phyloP scores from a whole-genome alignment of 2,329 filamentous ascomycete species.

The Colletotrichum tamarilloi region DNA sequence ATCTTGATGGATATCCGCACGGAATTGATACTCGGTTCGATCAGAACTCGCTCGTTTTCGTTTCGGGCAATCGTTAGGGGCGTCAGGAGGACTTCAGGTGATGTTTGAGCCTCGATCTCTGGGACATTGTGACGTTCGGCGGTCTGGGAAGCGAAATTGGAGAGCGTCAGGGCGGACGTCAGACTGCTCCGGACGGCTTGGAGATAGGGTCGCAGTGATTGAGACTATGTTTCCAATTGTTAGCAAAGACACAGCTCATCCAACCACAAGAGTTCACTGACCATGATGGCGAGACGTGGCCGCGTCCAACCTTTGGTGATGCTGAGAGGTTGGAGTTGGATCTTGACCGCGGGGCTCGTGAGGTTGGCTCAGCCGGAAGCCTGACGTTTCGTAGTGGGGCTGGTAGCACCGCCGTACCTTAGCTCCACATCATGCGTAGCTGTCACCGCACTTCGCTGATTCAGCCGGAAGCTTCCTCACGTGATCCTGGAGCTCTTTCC shows the following conservation, averaged over 20 bases:
- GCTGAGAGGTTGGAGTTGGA: constrained; percentile 26
- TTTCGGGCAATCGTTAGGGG: constrained; percentile 92
- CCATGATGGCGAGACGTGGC: constrained; percentile 33
- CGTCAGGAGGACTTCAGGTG: constrained; percentile 93
- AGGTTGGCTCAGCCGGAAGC: constrained; percentile 42
- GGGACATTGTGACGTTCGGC: constrained; percentile 98
- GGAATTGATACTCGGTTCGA: constrained; percentile 97
- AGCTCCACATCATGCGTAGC: constrained; percentile 24
- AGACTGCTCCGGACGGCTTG: constrained; percentile 95
- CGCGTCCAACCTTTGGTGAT: constrained; percentile 32
- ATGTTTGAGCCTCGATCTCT: constrained; percentile 92
- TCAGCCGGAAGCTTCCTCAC: constrained; percentile 10
- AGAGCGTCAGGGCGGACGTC: constrained; percentile 91
- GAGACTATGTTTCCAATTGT: constrained; percentile 69
- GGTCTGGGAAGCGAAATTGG: constrained; percentile 97
- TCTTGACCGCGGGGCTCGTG: constrained; percentile 36
- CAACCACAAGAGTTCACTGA: not conserved
- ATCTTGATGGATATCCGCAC: constrained; percentile 98
- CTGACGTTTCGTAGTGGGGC: constrained; percentile 49
- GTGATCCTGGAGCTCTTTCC: constrained; percentile 5
- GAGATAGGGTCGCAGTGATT: constrained; percentile 96
- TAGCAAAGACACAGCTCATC: constrained; percentile 32
- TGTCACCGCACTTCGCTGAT: constrained; percentile 24
- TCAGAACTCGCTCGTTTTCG: constrained; percentile 95
- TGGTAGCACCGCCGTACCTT: constrained; percentile 31